Percentiles rank a stretch among this genome's conserved stretches.
Evolutionary conservation across 257 asterid species (phyloP).

Genomic region (Salvia splendens): DNA sequence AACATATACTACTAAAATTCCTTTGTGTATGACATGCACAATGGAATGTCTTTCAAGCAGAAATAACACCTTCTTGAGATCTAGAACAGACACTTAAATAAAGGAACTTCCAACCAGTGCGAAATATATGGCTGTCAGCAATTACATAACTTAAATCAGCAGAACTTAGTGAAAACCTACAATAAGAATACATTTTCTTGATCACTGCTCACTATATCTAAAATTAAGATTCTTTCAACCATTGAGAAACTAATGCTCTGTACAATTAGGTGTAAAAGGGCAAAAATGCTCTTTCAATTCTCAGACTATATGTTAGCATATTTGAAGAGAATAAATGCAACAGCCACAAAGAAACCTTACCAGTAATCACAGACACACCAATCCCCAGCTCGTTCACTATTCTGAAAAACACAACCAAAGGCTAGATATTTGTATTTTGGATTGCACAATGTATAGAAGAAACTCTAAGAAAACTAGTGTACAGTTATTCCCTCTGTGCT

Average conservation of each 20-base stretch:
- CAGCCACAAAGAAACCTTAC: slow-evolving; percentile 39
- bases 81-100: slow-evolving; percentile 1
- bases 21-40: not conserved
- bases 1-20: not conserved
- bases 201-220: too few relatives aligned
- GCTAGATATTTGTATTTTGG: not conserved
- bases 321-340: slow-evolving; percentile 7
- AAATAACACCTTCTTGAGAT: slow-evolving; percentile 12
- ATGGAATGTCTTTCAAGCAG: slow-evolving; percentile 6
- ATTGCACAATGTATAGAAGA: not conserved
- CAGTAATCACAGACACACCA: slow-evolving; percentile 45
- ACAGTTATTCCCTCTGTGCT: not conserved
- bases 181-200: not conserved
- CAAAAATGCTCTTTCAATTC: not conserved
- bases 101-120: not conserved
- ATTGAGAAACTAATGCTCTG: not conserved
- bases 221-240: not conserved
- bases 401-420: slow-evolving; percentile 34
- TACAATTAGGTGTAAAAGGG: not conserved
- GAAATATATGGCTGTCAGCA: not conserved
- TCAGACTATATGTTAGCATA: not conserved
- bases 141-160: not conserved
- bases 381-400: slow-evolving; percentile 58
- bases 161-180: not conserved
- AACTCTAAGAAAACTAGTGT: not conserved